Conservation (phyloP, 108 stramenopile species). For the Cyclotella sp. region DNA sequence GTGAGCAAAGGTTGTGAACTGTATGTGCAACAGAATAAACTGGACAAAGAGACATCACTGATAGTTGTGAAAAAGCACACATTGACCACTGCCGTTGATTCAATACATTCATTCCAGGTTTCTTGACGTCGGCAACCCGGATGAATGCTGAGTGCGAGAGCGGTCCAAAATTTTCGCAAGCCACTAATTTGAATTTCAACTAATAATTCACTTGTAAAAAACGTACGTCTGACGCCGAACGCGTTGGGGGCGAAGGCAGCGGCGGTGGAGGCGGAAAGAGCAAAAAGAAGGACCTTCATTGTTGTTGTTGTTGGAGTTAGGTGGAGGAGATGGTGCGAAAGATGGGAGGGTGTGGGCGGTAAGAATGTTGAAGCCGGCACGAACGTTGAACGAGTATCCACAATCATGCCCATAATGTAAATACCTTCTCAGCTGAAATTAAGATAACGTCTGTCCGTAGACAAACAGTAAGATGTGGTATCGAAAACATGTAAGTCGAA, state of each 20-base stretch:
- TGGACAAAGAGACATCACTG: background rate
- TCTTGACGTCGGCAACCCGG: background rate
- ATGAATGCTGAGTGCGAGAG: too few relatives aligned
- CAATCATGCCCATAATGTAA: too few relatives aligned
- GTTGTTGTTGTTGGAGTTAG: slow-evolving; percentile 16
- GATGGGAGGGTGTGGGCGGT: background rate
- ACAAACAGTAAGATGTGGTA: too few relatives aligned
- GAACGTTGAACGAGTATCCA: too few relatives aligned
- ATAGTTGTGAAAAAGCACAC: too few relatives aligned
- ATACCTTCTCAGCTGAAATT: too few relatives aligned
- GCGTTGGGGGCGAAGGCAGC: slow-evolving; percentile 84
- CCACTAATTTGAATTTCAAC: slow-evolving; percentile 1
- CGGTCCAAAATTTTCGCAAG: background rate
- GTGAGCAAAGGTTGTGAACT: background rate
- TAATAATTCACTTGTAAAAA: slow-evolving; percentile 9
- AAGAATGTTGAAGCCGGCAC: too few relatives aligned
- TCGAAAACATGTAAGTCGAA: background rate
- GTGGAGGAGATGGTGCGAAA: background rate
- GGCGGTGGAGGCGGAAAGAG: slow-evolving; percentile 73
- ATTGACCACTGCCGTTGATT: too few relatives aligned
- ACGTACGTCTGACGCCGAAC: slow-evolving; percentile 82
- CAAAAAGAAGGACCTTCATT: slow-evolving; percentile 67
- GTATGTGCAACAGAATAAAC: background rate
- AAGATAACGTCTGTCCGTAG: too few relatives aligned
- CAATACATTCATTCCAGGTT: background rate